phyloP scores from a whole-genome alignment of 1,139 yeast genomes.

The Candida dubliniensis region DNA sequence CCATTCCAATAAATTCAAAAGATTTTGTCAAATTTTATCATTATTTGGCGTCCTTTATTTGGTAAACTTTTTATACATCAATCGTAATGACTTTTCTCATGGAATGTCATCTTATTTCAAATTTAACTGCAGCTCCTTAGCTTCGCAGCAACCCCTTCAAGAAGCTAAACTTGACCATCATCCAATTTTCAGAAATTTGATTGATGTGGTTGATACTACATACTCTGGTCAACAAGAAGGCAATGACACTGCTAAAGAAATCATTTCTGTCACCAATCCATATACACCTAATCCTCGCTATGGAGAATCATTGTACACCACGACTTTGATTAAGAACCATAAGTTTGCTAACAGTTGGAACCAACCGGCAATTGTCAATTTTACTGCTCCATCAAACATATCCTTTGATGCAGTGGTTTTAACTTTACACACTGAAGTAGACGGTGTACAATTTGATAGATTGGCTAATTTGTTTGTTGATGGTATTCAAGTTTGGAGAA shows the following conservation, averaged over 20 bases:
- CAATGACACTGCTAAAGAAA: slow-evolving; percentile 14
- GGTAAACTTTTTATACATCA: background rate
- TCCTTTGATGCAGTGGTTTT: slow-evolving; percentile 62
- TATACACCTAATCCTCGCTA: slow-evolving; percentile 26
- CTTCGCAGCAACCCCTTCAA: background rate
- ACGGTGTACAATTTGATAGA: slow-evolving; percentile 76
- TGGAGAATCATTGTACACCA: slow-evolving; percentile 30
- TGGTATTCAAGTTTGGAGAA: slow-evolving; percentile 76
- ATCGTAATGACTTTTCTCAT: background rate
- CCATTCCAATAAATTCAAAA: background rate
- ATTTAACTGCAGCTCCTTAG: background rate
- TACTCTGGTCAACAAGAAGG: background rate
- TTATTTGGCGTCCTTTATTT: slow-evolving; percentile 1
- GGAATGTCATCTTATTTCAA: background rate
- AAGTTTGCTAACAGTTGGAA: slow-evolving; percentile 42
- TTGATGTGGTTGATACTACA: slow-evolving; percentile 5
- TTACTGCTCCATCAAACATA: slow-evolving; percentile 28
- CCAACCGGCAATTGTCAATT: slow-evolving; percentile 27
- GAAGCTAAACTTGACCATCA: slow-evolving; percentile 1
- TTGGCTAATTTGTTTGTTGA: slow-evolving; percentile 67
- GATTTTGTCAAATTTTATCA: background rate
- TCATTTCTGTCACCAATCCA: slow-evolving; percentile 33
- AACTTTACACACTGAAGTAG: slow-evolving; percentile 56
- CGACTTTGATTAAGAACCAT: slow-evolving; percentile 28
- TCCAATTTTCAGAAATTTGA: slow-evolving; percentile 10